Evolutionary conservation across 345 rosid species (phyloP).

Genomic region (Diplotaxis tenuifolia): DNA sequence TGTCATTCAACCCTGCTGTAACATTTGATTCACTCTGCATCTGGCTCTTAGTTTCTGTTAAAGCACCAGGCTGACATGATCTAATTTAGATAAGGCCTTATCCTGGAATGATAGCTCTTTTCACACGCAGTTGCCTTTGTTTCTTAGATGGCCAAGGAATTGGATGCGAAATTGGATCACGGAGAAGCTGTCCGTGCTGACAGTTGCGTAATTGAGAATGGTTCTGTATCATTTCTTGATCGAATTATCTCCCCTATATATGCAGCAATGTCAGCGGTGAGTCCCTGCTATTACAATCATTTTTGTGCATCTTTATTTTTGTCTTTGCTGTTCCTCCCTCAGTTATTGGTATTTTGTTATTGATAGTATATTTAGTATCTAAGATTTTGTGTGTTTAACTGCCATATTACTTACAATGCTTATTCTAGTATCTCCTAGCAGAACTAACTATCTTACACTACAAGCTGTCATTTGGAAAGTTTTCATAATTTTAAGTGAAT

Average conservation of each 20-base stretch:
- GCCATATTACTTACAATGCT: not conserved
- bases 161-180: constrained; percentile 90
- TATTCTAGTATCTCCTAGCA: constrained; percentile 4
- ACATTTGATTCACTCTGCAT: constrained; percentile 18
- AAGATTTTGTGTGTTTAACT: constrained; percentile 5
- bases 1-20: constrained; percentile 3
- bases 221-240: constrained; percentile 80
- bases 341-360: not conserved
- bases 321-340: constrained; percentile 1
- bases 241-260: constrained; percentile 77
- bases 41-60: constrained; percentile 9
- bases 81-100: constrained; percentile 11
- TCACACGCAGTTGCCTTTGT: constrained; percentile 20
- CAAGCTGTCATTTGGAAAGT: constrained; percentile 4
- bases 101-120: constrained; percentile 7
- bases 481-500: not conserved
- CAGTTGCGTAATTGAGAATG: constrained; percentile 59
- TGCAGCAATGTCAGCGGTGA: constrained; percentile 55
- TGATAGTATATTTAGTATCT: not conserved
- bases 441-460: not conserved
- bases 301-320: not conserved
- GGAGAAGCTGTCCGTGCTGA: constrained; percentile 67
- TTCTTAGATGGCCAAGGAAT: constrained; percentile 92
- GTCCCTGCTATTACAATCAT: constrained; percentile 31
- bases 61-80: constrained; percentile 12